Conservation (phyloP, 495 filamentous ascomycete genomes). For the Penicillium silybi region DNA sequence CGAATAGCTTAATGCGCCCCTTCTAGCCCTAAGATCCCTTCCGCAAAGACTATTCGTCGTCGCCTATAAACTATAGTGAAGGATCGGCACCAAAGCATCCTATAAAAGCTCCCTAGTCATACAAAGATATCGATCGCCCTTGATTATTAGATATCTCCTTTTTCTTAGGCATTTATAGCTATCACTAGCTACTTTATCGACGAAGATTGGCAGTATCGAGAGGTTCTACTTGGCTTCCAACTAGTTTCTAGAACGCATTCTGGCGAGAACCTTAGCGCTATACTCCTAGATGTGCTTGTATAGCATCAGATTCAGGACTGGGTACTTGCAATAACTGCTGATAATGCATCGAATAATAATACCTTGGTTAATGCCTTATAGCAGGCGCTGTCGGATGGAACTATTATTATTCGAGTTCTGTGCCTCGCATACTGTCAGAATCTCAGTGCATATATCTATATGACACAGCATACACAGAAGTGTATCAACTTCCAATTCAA, state of each 20-base stretch:
- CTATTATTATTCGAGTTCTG: constrained; percentile 5
- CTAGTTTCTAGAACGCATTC: background rate
- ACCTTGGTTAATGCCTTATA: constrained; percentile 6
- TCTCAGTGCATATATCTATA: too few species aligned
- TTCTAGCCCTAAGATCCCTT: too few species aligned
- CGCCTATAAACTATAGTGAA: background rate
- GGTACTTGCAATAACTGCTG: constrained; percentile 9
- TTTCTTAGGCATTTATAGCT: background rate
- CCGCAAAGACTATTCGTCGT: too few species aligned
- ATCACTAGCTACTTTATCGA: background rate
- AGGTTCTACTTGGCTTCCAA: background rate
- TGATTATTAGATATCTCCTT: background rate
- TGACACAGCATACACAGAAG: too few species aligned
- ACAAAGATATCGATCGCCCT: background rate
- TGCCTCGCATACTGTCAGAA: too few species aligned
- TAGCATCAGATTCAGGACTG: background rate
- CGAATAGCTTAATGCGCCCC: too few species aligned
- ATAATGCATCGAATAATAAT: constrained; percentile 16
- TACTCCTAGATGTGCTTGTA: background rate
- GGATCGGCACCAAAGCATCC: background rate
- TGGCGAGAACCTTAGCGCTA: background rate
- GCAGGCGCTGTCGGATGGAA: background rate
- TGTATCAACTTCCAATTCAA: too few species aligned
- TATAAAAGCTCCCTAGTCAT: background rate
- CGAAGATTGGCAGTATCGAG: background rate